Evolutionary conservation across 176 grass and related monocot species (phyloP).

Genomic region (Carex cristatella): DNA sequence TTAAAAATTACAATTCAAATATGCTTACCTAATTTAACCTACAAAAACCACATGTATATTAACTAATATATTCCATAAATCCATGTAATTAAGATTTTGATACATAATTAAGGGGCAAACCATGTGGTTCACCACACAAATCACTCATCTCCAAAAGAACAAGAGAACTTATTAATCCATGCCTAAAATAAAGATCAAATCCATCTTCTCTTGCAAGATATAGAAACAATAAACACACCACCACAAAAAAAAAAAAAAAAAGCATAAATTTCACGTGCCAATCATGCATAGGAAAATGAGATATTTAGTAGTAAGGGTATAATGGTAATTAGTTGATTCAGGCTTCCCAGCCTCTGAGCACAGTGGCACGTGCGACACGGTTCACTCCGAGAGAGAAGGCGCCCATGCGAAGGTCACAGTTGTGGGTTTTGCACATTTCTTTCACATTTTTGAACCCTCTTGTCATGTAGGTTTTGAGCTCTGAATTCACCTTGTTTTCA

Average conservation of each 20-base stretch:
- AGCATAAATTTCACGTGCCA: neutral
- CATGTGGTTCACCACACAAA: neutral
- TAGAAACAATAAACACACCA: neutral
- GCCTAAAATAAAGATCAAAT: neutral
- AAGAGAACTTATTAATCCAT: neutral
- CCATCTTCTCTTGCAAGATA: neutral
- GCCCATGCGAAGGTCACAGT: constrained; percentile 53
- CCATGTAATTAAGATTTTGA: neutral
- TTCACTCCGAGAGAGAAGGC: constrained; percentile 50
- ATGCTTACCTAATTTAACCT: neutral
- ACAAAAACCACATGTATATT: neutral
- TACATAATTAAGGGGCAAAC: neutral
- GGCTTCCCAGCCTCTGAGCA: constrained; percentile 51
- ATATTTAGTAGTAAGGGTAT: neutral
- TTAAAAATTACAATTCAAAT: neutral
- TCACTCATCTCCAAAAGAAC: neutral
- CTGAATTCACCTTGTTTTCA: constrained; percentile 45
- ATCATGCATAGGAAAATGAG: neutral
- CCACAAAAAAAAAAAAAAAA: neutral
- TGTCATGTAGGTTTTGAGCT: constrained; percentile 50
- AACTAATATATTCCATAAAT: neutral
- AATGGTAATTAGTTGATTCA: neutral
- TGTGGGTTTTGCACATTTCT: constrained; percentile 43
- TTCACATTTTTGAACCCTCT: constrained; percentile 38
- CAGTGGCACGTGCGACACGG: constrained; percentile 40